Percentiles rank a stretch among this genome's conserved stretches.
Evolutionary conservation across 331 rosid species (phyloP).

Genomic region (Dryas integrifolia): DNA sequence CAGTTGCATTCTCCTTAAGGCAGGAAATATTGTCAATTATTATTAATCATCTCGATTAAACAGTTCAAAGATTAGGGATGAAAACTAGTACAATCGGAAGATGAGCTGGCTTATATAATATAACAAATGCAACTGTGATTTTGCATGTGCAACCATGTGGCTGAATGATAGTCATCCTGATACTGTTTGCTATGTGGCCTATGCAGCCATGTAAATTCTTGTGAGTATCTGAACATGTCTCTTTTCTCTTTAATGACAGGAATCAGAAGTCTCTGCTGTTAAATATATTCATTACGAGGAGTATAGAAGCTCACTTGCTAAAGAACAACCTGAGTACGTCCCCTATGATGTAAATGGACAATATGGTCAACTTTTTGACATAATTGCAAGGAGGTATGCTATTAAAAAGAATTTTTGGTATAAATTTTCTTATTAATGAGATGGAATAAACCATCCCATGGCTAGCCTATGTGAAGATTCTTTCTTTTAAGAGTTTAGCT

Average conservation of each 20-base stretch:
- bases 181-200: not conserved
- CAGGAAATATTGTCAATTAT: not conserved
- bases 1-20: slow-evolving; percentile 8
- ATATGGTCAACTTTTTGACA: slow-evolving; percentile 75
- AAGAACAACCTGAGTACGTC: slow-evolving; percentile 65
- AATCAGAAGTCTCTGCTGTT: slow-evolving; percentile 87
- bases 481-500: not conserved
- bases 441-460: slow-evolving; percentile 2
- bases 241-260: slow-evolving; percentile 42
- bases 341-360: slow-evolving; percentile 73
- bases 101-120: not conserved
- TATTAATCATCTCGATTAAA: not conserved
- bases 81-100: not conserved
- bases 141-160: not conserved
- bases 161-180: not conserved
- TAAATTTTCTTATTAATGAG: not conserved
- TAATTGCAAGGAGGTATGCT: slow-evolving; percentile 62
- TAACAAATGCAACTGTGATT: not conserved
- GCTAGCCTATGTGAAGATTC: not conserved
- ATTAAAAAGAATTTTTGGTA: not conserved
- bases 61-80: not conserved
- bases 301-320: slow-evolving; percentile 61
- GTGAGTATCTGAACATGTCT: slow-evolving; percentile 4
- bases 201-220: not conserved
- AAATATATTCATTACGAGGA: slow-evolving; percentile 74